A percentile compares a stretch with the other conserved stretches of the same genome.
phyloP scores from a whole-genome alignment of 768 basidiomycete genomes.

The Suillus sp. region DNA sequence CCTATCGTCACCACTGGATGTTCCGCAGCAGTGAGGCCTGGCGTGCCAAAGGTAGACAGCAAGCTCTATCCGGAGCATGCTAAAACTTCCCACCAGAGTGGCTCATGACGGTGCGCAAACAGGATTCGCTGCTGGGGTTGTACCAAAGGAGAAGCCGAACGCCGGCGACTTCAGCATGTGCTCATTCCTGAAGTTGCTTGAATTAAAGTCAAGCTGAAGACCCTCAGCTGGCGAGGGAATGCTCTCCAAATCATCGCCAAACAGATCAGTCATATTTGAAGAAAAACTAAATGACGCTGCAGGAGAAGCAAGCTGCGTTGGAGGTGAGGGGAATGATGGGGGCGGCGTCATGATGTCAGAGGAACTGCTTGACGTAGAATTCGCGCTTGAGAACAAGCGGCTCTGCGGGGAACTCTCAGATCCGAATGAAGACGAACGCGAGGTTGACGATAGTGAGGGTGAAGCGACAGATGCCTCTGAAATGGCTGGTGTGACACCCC shows the following conservation, averaged over 20 bases:
- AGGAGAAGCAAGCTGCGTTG: background rate
- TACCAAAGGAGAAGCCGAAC: conserved; percentile 6
- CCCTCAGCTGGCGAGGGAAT: conserved; percentile 7
- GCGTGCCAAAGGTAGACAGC: conserved; percentile 7
- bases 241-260: conserved; percentile 3
- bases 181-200: background rate
- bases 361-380: conserved; percentile 2
- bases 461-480: conserved; percentile 15
- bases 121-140: background rate
- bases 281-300: background rate
- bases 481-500: conserved; percentile 15
- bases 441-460: conserved; percentile 1
- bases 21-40: conserved; percentile 14
- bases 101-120: conserved; percentile 2
- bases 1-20: conserved; percentile 6
- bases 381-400: conserved; percentile 8
- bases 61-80: conserved; percentile 1
- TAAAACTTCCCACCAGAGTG: background rate
- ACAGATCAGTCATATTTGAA: conserved; percentile 10
- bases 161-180: background rate
- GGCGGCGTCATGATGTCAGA: background rate
- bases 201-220: conserved; percentile 12
- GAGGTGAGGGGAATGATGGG: conserved; percentile 9
- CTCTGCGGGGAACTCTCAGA: background rate
- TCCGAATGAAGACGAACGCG: conserved; percentile 5